Conservation (phyloP, 495 filamentous ascomycete genomes). For the Lasiosphaeria hispida region DNA sequence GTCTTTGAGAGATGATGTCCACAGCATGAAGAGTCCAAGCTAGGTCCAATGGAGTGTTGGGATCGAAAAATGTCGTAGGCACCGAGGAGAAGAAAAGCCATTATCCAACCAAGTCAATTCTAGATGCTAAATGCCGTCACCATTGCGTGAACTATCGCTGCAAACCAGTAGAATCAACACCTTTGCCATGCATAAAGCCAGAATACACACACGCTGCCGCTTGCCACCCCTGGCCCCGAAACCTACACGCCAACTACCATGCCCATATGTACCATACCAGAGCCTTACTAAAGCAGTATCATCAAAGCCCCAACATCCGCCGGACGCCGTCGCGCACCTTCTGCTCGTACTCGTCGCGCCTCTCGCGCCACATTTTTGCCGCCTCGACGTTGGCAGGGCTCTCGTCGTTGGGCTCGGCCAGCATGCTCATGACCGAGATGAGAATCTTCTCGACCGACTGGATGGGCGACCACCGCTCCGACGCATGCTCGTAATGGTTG, state of each 20-base stretch:
- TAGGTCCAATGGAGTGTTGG: too few relatives aligned
- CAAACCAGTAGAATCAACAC: slow-evolving; percentile 5
- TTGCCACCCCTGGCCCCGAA: background rate
- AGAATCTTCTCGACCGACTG: slow-evolving; percentile 98
- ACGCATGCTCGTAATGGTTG: slow-evolving; percentile 96
- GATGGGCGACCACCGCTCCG: slow-evolving; percentile 93
- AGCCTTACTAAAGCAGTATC: background rate
- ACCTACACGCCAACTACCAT: background rate
- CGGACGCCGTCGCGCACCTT: slow-evolving; percentile 74
- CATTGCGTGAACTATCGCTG: background rate
- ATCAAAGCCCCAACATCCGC: slow-evolving; percentile 52
- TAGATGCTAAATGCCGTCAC: background rate
- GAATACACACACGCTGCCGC: too few relatives aligned
- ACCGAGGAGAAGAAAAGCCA: too few relatives aligned
- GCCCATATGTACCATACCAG: background rate
- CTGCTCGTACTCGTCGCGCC: slow-evolving; percentile 78
- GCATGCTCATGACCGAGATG: slow-evolving; percentile 97
- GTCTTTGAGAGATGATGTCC: slow-evolving; percentile 45
- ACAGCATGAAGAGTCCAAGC: slow-evolving; percentile 1
- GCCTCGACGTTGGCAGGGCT: slow-evolving; percentile 97
- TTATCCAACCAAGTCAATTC: background rate
- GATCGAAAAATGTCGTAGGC: background rate
- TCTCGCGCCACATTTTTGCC: slow-evolving; percentile 96
- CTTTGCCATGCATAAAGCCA: slow-evolving; percentile 6
- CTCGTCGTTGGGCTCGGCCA: slow-evolving; percentile 98